A percentile compares a stretch with the other conserved stretches of the same genome.
Evolutionary conservation across 2,329 filamentous ascomycete species (phyloP).

Genomic region (Cryphonectria radicalis): DNA sequence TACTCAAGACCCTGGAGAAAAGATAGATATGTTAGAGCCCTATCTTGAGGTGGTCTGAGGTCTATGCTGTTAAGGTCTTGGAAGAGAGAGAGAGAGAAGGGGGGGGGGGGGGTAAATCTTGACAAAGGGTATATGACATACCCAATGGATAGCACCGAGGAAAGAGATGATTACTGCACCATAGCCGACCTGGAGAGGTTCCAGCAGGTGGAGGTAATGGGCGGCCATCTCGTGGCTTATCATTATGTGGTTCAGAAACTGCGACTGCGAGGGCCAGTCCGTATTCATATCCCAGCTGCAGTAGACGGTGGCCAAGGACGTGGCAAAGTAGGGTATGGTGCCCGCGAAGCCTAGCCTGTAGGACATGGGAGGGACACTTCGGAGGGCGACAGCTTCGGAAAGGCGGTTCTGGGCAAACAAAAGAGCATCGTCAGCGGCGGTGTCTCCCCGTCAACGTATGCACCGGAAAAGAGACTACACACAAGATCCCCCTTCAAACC

Average conservation of each 20-base stretch:
- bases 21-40: not conserved
- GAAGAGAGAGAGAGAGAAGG: too few relatives aligned
- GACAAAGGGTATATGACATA: conserved; percentile 32
- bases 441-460: not conserved
- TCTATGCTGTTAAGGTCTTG: too few relatives aligned
- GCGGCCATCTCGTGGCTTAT: conserved; percentile 73
- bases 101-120: too few relatives aligned
- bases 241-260: conserved; percentile 66
- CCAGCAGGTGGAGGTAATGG: conserved; percentile 72
- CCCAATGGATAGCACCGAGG: conserved; percentile 91
- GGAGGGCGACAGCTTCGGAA: conserved; percentile 70
- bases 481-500: conserved; percentile 60
- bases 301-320: conserved; percentile 80
- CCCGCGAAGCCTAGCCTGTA: conserved; percentile 74
- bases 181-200: conserved; percentile 89
- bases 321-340: conserved; percentile 83
- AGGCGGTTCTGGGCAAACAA: conserved; percentile 57
- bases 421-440: not conserved
- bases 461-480: conserved; percentile 34
- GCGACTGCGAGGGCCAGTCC: conserved; percentile 60
- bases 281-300: conserved; percentile 84
- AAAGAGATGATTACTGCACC: conserved; percentile 93
- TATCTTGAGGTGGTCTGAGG: not conserved
- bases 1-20: conserved; percentile 71
- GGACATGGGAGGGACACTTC: conserved; percentile 68